Base-by-base conservation (phyloP, 1,284 basidiomycete species). In the Thelephora terrestris region DNA sequence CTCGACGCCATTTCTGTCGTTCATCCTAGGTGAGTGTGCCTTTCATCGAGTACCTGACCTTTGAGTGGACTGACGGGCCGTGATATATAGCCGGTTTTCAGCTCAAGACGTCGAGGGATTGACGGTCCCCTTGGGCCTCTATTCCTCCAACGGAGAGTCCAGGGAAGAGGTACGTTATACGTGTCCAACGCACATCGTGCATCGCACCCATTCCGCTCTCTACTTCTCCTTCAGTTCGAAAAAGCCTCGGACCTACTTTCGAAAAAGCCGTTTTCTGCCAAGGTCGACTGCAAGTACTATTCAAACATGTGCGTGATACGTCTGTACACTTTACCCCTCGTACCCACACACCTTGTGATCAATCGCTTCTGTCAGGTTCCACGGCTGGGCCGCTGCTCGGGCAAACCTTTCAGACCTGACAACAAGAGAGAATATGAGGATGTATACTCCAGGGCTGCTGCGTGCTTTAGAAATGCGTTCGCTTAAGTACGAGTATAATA, bases 341-440 rank as follows among this genome's bases (percentile, higher is more conserved):
- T 37, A 18, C n/a, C 29, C 21, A 1, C n/a, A n/a, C 10, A 36
- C 25, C 17, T 45, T 27, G 47, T 47, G 12, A 51, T 47, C 47
- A 50, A 60, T 5, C 48, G n/a, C 2, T 23, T 29, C 23, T n/a
- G n/a, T 1, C 50, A 80, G 78, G 62, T 76, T 78, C 64, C 83
- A 85, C 59, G 82, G 82, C 37, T 85, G 79, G 73, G 83, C 82
- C 3, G 82, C 80, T 7, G 84, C 84, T 3, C 73, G 84, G 43
- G 82, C 76, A 1, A 66, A 86, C 59, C 67, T 86, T 46, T 70
- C 74, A 42, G 71, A 85, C 50, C 71, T 32, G 77, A 81, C 52
- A 85, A 84, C 65, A 71, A 73, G 57, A 76, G 77, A 62, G 75
- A 79, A 71, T 78, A 68, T 58, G 75, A 81, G 58, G 79, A 84